Base-by-base conservation (phyloP, 768 basidiomycete species). In the Calvatia gigantea region DNA sequence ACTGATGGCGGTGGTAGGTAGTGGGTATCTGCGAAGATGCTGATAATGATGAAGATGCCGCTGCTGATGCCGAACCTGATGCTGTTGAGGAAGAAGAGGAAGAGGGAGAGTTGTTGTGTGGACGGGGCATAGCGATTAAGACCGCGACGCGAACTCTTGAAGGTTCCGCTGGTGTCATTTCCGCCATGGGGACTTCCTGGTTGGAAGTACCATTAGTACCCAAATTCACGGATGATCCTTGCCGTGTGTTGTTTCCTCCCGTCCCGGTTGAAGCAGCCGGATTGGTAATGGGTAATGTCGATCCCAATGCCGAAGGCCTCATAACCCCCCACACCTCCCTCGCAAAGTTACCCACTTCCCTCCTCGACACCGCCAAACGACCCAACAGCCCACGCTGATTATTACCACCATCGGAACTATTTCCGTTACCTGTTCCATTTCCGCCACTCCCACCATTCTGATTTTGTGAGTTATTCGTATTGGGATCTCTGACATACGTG, bases 41-140 rank as follows among this genome's bases (percentile, higher is more conserved):
- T 3, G 60, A 54, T 4, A 55, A 32, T 27, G 59, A 43, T 19
- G 44, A 11, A 9, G 53, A 38, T 23, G 39, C 35, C 19, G 35
- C 35, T 12, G 63, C 53, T 35, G 56, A 46, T 28, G 42, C 19
- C 25, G 60, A 19, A 47, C 46, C 15, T 19, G 56, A 31, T 35
- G 29, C 29, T 42, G 60, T 57, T 23, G 46, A 38, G 14, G 50
- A 28, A 17, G 60, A 43, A 9, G 59, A 8, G 17, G 59, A 46
- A 12, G 60, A 42, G 6, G 62, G 14, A 4, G 56, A 17, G 17
- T 58, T 14, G 33, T 33, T 28, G 12, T 56, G 53, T 15, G 63
- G 59, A 8, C 56, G 53, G 17, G 77, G 77, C 78, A 79, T 77
- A 4, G 78, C 76, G 37, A 79, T 73, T 29, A 79, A 64, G 15